Evolutionary conservation across 768 basidiomycete genomes (phyloP).

Genomic region (Podaxis sp.): DNA sequence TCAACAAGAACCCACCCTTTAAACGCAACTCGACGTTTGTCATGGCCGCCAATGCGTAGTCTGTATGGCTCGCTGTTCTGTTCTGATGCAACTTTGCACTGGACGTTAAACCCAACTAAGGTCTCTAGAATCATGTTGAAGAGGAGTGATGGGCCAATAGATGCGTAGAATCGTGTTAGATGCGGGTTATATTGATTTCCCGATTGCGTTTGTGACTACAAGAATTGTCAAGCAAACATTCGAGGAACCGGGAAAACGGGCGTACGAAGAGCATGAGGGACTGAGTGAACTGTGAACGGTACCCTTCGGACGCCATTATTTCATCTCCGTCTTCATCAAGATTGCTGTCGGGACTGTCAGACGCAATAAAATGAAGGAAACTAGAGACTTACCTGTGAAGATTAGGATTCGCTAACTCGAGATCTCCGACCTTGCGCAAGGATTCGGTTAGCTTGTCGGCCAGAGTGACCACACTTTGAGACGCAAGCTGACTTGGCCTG

Average conservation of each 20-base stretch:
- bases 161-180: slow-evolving; percentile 78
- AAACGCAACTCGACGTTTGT: slow-evolving; percentile 56
- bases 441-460: slow-evolving; percentile 69
- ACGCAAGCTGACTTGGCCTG: slow-evolving; percentile 70
- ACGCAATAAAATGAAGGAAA: neutral
- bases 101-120: slow-evolving; percentile 43
- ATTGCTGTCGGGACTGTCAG: slow-evolving; percentile 15
- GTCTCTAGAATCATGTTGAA: slow-evolving; percentile 50
- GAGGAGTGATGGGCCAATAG: slow-evolving; percentile 48
- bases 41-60: slow-evolving; percentile 65
- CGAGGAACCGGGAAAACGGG: slow-evolving; percentile 10
- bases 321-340: slow-evolving; percentile 55
- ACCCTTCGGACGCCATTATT: slow-evolving; percentile 52
- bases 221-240: neutral
- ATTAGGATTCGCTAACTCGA: slow-evolving; percentile 64
- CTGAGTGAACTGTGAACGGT: slow-evolving; percentile 74
- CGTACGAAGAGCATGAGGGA: slow-evolving; percentile 77
- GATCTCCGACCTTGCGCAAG: slow-evolving; percentile 67
- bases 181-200: slow-evolving; percentile 70
- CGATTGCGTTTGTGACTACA: slow-evolving; percentile 76
- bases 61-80: slow-evolving; percentile 18
- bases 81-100: slow-evolving; percentile 32
- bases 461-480: slow-evolving; percentile 44
- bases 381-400: slow-evolving; percentile 25
- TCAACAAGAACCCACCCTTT: slow-evolving; percentile 79